Base-by-base conservation (phyloP, 2,329 filamentous ascomycete genomes). In the Apiospora marii region DNA sequence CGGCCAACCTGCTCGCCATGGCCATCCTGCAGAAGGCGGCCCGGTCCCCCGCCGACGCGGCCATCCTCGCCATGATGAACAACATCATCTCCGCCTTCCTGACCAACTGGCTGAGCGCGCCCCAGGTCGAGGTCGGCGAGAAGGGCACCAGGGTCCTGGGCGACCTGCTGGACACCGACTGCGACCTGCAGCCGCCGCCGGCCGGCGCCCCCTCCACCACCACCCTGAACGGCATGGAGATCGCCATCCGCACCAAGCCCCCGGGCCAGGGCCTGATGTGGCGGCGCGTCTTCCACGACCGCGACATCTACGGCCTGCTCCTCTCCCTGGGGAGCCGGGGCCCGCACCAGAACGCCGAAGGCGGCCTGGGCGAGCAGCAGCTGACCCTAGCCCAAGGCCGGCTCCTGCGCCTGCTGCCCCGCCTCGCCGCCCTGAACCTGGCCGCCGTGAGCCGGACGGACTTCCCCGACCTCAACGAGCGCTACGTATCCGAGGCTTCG, bases 1-100 rank as follows among this genome's bases (percentile, higher is more conserved):
- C 88, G 2, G 88, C 88, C 43, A 90, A 90, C 77, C 81, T 90
- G 22, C 86, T 92, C 34, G 89, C 86, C 76, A 84, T 92, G 75
- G 81, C 85, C 70, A 83, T 92, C 71, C 77, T 92, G 41, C 83
- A 87, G 73, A 92, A 91, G 76, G 89, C 88, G 4, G 81, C 87
- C 30, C 78, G 80, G 22, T 82, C 82, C 4, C 84, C 88, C 16
- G 79, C 82, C 69, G 87, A 90, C 69, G 85, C 85, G 44, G 84
- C 85, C 49, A 84, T 87, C 46, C 80, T 92, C 6, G 86, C 85
- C 67, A 83, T 82, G 51, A 84, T 89, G 79, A 84, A 86, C 51
- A 80, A 81, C 3, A 76, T 91, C 14, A 77, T 91, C 37, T 81
- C 84, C 13, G 83, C 83, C 14, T 83, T 91, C 51, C 68, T 91